Base-by-base conservation (phyloP, 2,329 filamentous ascomycete species). In the Juglanconis oblonga region DNA sequence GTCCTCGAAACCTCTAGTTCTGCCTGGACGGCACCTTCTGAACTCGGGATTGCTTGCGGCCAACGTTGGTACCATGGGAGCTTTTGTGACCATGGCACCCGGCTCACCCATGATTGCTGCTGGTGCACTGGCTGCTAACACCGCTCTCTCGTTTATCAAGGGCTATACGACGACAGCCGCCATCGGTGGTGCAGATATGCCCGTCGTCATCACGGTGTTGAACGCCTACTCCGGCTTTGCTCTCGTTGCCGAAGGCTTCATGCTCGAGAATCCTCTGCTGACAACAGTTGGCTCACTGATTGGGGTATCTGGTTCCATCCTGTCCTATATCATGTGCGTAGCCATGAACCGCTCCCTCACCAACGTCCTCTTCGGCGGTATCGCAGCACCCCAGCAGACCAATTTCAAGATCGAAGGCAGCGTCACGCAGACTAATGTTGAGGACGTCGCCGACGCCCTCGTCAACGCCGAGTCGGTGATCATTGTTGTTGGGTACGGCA, bases 171-270 rank as follows among this genome's bases (percentile, higher is more conserved):
- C 92, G 0, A 96, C 92, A 0, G 84, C 92, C 2, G 91, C 91
- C 0, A 96, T 97, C 68, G 92, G 92, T 29, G 92, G 92, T n/a
- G 92, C 92, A 11, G 92, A 97, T 69, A 96, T 96, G 92, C 92
- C 85, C 74, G 91, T 96, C 5, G 91, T 95, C 36, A 96, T 96
- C 64, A 96, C 91, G 0, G 92, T 96, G 1, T 76, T 97, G 24
- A 97, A 96, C 67, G 92, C 92, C 0, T 96, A 96, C 71, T 94
- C 90, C 52, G 92, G 92, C 11, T 97, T 96, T 60, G 92, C 92
- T 0, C 81, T 97, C 2, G 91, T 97, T 0, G 92, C 92, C 0
- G 92, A 97, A 73, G 92, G 92, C 0, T 88, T 96, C 72, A 97
- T 97, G 92, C 80, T 97, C 13, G 87, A 95, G 66, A 96, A 96